These are phyloP conservation scores for Extremus antarcticus DNA, from an alignment of 495 filamentous ascomycete genomes.

Conservation along the genomic window DNA sequence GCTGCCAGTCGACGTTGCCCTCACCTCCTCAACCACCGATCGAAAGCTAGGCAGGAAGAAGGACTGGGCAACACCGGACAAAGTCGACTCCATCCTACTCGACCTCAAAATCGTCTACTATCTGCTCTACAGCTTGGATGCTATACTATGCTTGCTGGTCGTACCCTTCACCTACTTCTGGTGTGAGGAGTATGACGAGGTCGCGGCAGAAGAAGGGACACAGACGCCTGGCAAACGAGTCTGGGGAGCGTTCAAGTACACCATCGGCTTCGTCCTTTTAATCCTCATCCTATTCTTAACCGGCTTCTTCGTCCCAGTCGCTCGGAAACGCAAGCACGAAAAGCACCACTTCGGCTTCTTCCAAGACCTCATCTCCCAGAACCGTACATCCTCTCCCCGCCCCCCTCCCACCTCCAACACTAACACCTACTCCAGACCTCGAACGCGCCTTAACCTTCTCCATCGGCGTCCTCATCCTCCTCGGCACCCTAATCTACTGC, in stretches of 20 bases:
- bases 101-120: constrained; percentile 88
- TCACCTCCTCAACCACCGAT: constrained; percentile 78
- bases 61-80: constrained; percentile 78
- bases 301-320: constrained; percentile 83
- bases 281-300: constrained; percentile 76
- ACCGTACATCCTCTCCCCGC: constrained; percentile 44
- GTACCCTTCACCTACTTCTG: constrained; percentile 96
- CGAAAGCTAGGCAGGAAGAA: constrained; percentile 72
- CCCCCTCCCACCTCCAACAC: background rate
- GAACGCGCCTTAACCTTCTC: constrained; percentile 86
- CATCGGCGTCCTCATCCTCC: constrained; percentile 69
- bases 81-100: constrained; percentile 61
- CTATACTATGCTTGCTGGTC: constrained; percentile 77
- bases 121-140: constrained; percentile 80
- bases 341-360: constrained; percentile 80
- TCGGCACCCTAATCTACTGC: constrained; percentile 75
- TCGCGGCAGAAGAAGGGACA: constrained; percentile 63
- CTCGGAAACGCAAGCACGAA: constrained; percentile 37
- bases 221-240: constrained; percentile 57
- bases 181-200: constrained; percentile 93
- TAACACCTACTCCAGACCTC: constrained; percentile 47
- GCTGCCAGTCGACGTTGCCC: constrained; percentile 86
- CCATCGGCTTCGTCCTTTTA: constrained; percentile 68
- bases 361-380: constrained; percentile 69
- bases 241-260: constrained; percentile 83